Evolutionary conservation across 306 rosid genomes (phyloP).

Genomic region (Dryas drummondii): DNA sequence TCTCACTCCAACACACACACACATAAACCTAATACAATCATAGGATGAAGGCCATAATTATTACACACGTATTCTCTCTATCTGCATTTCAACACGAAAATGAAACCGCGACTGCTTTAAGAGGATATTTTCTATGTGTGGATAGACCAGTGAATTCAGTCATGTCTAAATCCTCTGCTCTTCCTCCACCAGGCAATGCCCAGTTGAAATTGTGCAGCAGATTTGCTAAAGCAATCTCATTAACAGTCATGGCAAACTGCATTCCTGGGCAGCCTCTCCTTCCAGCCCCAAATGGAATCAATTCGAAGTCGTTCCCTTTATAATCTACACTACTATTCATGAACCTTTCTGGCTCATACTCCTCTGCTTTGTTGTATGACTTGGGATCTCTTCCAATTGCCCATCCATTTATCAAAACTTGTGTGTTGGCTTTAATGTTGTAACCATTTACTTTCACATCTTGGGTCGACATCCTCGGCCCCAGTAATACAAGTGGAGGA

Average conservation of each 20-base stretch:
- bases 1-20: no score
- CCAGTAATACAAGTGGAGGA: conserved; percentile 2
- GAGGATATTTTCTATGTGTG: conserved; percentile 33
- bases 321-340: conserved; percentile 10
- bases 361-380: not conserved
- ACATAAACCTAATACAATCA: no score
- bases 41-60: no score
- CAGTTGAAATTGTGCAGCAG: conserved; percentile 36
- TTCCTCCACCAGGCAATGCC: conserved; percentile 22
- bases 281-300: conserved; percentile 40
- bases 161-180: conserved; percentile 35
- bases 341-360: conserved; percentile 21
- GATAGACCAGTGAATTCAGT: conserved; percentile 30
- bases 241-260: conserved; percentile 22
- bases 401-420: conserved; percentile 10
- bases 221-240: conserved; percentile 37
- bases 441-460: conserved; percentile 11
- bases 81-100: not conserved
- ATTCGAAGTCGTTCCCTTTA: conserved; percentile 30
- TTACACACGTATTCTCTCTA: no score
- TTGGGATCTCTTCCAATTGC: conserved; percentile 34
- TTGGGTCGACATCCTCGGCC: not conserved
- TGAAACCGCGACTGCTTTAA: conserved; percentile 11
- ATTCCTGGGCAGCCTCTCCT: conserved; percentile 33
- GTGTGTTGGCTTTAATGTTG: conserved; percentile 11